Percentiles rank a stretch among this genome's conserved stretches.
Conservation (phyloP, 164 flowering plant genomes). For the Annona cherimola region DNA sequence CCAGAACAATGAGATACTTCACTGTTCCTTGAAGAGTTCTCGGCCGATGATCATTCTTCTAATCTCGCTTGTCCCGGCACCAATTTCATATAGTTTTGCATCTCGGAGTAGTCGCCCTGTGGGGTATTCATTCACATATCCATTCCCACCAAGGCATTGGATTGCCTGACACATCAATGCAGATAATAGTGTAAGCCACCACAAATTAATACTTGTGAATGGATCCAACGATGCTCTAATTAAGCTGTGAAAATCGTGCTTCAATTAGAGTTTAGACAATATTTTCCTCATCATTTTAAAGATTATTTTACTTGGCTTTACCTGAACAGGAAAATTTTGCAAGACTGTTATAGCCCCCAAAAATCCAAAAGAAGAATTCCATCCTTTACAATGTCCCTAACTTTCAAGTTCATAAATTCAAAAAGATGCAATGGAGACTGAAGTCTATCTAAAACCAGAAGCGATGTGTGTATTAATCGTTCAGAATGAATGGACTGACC, state of each 20-base stretch:
- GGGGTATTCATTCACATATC: conserved; percentile 89
- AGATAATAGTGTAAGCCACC: no score
- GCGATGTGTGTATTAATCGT: background rate
- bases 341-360: no score
- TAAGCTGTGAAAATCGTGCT: no score
- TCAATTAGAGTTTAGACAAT: no score
- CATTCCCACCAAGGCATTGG: conserved; percentile 95
- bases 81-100: conserved; percentile 95
- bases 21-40: conserved; percentile 70
- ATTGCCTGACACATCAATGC: conserved; percentile 50
- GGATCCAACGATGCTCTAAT: no score
- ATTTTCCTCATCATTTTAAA: no score
- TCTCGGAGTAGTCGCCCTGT: conserved; percentile 96
- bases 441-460: background rate
- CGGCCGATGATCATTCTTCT: conserved; percentile 95
- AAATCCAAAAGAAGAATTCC: no score
- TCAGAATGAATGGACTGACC: conserved; percentile 33
- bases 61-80: conserved; percentile 98
- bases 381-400: background rate
- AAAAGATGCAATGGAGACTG: background rate
- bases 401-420: background rate
- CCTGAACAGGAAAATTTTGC: no score
- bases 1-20: background rate
- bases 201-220: no score
- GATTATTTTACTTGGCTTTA: no score